A percentile compares a stretch with the other conserved stretches of the same genome.
These are phyloP conservation scores for Trichophyton mentagrophytes DNA, from an alignment of 2,329 filamentous ascomycete species.

Conservation along the genomic window DNA sequence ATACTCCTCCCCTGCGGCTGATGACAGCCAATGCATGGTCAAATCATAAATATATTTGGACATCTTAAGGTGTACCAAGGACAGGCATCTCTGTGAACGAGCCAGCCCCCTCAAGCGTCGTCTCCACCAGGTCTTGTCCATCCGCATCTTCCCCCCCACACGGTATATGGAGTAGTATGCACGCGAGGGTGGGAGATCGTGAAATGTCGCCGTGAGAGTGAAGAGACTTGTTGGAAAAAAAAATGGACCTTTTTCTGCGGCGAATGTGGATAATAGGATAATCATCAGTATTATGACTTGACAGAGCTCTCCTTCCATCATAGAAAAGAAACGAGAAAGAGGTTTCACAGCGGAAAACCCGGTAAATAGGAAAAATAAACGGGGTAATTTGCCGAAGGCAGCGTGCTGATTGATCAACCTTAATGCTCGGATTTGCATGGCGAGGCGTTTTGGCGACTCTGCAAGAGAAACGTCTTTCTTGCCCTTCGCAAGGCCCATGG, in stretches of 20 bases:
- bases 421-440: slow-evolving; percentile 1
- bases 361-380: neutral
- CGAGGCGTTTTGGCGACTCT: slow-evolving; percentile 1
- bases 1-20: neutral
- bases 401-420: neutral
- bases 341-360: neutral
- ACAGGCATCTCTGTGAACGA: neutral
- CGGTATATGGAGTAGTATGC: neutral
- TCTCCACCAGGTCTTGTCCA: neutral
- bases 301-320: neutral
- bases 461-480: slow-evolving; percentile 1
- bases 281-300: neutral
- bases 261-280: neutral
- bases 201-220: neutral
- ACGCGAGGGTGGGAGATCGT: neutral
- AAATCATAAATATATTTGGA: neutral
- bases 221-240: neutral
- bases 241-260: too few relatives aligned
- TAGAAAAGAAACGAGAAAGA: neutral
- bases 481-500: slow-evolving; percentile 1
- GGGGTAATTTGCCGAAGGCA: neutral
- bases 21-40: neutral
- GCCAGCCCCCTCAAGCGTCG: neutral
- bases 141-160: neutral
- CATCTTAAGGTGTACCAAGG: neutral